phyloP scores from a whole-genome alignment of 75 land plant species.

The Cupressus sempervirens region DNA sequence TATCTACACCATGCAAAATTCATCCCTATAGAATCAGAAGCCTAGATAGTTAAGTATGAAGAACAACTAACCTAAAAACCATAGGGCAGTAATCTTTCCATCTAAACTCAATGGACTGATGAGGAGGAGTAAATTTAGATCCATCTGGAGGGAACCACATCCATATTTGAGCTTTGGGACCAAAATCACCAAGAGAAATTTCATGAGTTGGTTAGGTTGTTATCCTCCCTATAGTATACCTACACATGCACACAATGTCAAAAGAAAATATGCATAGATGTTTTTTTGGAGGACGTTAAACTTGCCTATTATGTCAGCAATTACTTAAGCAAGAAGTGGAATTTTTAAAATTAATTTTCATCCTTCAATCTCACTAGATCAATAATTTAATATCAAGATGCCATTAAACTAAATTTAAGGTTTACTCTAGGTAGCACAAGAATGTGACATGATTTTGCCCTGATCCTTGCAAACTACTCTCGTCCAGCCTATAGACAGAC shows the following conservation, averaged over 20 bases:
- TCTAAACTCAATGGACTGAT: conserved; percentile 54
- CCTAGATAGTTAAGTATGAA: not conserved
- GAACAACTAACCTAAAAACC: conserved; percentile 56
- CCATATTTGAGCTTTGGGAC: no score
- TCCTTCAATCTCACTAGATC: no score
- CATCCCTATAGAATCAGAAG: no score
- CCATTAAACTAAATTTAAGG: no score
- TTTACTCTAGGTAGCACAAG: no score
- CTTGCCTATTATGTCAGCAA: no score
- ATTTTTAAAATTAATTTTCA: no score
- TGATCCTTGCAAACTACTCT: not conserved
- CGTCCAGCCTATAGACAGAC: not conserved
- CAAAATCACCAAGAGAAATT: conserved; percentile 31
- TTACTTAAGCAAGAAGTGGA: no score
- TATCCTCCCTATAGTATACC: conserved; percentile 62
- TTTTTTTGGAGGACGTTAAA: not conserved
- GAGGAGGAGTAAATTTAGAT: conserved; percentile 60
- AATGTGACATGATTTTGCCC: not conserved
- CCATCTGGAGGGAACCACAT: no score
- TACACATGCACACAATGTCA: conserved; percentile 11
- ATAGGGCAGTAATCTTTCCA: conserved; percentile 76
- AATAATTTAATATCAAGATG: no score
- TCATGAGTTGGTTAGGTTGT: conserved; percentile 45
- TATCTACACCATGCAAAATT: not conserved
- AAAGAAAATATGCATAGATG: not conserved